These are phyloP conservation scores for Creolimax fragrantissima DNA, from an alignment of 78 protist species.

Conservation along the genomic window DNA sequence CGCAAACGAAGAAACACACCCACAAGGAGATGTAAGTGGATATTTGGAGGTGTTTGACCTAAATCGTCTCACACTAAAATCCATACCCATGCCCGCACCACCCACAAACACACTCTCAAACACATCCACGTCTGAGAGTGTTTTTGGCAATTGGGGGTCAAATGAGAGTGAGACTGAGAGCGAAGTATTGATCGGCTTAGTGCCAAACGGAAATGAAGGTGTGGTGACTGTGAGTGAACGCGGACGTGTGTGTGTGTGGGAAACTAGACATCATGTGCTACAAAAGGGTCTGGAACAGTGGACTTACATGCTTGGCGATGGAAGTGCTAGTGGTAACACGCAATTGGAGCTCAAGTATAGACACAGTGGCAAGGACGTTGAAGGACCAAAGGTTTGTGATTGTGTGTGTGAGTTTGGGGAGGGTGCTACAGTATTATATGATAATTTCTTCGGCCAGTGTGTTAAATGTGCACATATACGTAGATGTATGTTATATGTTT, in stretches of 20 bases:
- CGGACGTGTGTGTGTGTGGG: not conserved
- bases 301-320: not conserved
- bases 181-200: not conserved
- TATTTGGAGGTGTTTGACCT: not conserved
- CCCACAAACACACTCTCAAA: not conserved
- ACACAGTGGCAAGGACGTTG: conserved; percentile 2
- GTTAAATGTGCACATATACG: too few species aligned
- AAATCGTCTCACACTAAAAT: not conserved
- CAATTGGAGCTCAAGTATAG: not conserved
- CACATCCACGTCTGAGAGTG: not conserved
- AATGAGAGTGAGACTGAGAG: not conserved
- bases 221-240: not conserved
- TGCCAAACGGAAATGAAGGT: not conserved
- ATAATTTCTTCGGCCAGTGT: too few species aligned
- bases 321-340: not conserved
- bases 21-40: not conserved
- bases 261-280: not conserved
- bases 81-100: not conserved
- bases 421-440: not conserved
- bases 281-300: not conserved
- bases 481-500: too few species aligned
- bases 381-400: not conserved
- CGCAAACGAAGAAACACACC: not conserved
- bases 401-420: not conserved
- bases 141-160: not conserved